Evolutionary conservation across 192 early-diverging fungal species (phyloP), one percentile per base, ranked within the genome.

Genomic region (Mortierella claussenii): DNA sequence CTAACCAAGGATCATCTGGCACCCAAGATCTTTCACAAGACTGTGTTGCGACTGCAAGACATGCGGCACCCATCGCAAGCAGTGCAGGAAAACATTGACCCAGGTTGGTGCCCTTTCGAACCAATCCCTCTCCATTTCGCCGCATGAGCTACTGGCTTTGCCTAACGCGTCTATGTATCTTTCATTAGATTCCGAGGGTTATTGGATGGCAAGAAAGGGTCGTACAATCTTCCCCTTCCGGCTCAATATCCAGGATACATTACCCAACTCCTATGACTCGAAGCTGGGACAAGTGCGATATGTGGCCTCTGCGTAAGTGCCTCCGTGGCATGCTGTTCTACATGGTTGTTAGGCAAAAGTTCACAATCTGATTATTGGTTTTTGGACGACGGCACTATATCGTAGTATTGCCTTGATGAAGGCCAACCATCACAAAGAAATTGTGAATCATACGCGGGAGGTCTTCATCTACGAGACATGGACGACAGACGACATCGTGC

Each of bases 381-480:
- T n/a, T n/a, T n/a, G n/a, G n/a, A n/a, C n/a, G n/a, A n/a, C n/a
- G n/a, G n/a, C n/a, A 28, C 27, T 37, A 9, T 12, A 1, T 4
- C 17, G 27, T 43, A 76, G 73, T 20, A 76, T 76, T 23, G 73
- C 65, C 7, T 13, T 49, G 0, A 57, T 57, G 53, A 76, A 76
- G 31, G 51, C 58, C 27, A 55, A 76, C 43, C 65, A 63, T 2
- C 31, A 33, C 26, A 76, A 66, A 31, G 73, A 76, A 46, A 53
- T 67, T 18, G 57, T 76, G 44, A 66, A 76, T n/a, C 73, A 76
- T 13, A 50, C 73, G 4, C 56, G 73, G 0, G 73, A 76, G n/a
- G 64, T 66, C n/a, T 76, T 66, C 27, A 76, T 76, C 24, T 76
- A 76, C 31, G 73, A 76, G 46, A 67, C 73, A 6, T 76, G 73